phyloP scores from a whole-genome alignment of 2,329 filamentous ascomycete genomes.

The Aspergillus eucalypticola region DNA sequence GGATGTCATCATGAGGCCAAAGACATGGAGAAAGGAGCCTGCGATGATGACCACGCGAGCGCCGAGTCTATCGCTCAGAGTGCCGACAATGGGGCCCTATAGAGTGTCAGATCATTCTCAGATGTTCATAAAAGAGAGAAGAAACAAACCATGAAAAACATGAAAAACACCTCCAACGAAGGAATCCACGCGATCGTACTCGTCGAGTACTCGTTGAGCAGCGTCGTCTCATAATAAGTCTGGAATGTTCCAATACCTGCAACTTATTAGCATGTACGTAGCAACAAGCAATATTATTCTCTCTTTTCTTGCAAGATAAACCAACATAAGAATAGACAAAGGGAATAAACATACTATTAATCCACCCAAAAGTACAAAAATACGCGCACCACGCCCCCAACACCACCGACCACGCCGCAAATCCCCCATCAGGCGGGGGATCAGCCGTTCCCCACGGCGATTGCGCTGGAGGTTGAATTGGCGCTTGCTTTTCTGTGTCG shows the following conservation, averaged over 20 bases:
- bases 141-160: neutral
- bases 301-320: neutral
- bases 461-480: neutral
- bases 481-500: neutral
- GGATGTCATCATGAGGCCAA: slow-evolving; percentile 55
- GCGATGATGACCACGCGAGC: slow-evolving; percentile 54
- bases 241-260: slow-evolving; percentile 56
- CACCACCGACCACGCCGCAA: slow-evolving; percentile 5
- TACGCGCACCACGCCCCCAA: slow-evolving; percentile 21
- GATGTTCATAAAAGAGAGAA: slow-evolving; percentile 23
- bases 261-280: neutral
- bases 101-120: no score
- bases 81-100: neutral
- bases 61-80: slow-evolving; percentile 36
- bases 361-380: slow-evolving; percentile 52
- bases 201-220: slow-evolving; percentile 50
- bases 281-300: neutral
- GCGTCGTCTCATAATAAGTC: slow-evolving; percentile 56
- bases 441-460: neutral
- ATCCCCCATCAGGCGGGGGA: slow-evolving; percentile 6
- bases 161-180: slow-evolving; percentile 31
- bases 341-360: slow-evolving; percentile 29
- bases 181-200: slow-evolving; percentile 61
- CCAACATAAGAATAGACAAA: neutral
- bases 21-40: slow-evolving; percentile 54